Evolutionary conservation across 352 stramenopile species (phyloP).

Genomic region (Blastocystis sp.): DNA sequence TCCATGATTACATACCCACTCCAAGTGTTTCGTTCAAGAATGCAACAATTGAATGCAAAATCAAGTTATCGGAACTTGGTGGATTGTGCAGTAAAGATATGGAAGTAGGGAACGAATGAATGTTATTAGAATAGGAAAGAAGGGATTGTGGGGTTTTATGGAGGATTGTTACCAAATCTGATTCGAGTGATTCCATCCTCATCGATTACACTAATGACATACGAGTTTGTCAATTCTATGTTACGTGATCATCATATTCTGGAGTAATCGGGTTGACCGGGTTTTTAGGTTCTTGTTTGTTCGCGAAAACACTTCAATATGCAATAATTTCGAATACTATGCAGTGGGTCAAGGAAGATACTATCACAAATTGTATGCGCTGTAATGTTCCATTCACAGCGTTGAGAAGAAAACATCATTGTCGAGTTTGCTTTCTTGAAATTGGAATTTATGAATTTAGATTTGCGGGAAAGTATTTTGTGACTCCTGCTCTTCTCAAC

Average conservation of each 20-base stretch:
- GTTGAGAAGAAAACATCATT: constrained; percentile 62
- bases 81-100: constrained; percentile 54
- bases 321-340: neutral
- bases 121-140: neutral
- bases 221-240: constrained; percentile 53
- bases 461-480: constrained; percentile 62
- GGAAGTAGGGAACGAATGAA: neutral
- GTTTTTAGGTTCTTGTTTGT: constrained; percentile 24
- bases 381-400: constrained; percentile 50
- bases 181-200: constrained; percentile 55
- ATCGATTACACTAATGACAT: constrained; percentile 61
- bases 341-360: constrained; percentile 59
- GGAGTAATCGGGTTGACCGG: constrained; percentile 15
- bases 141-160: constrained; percentile 53
- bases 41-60: constrained; percentile 59
- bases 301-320: neutral
- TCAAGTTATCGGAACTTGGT: constrained; percentile 38
- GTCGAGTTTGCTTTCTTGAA: neutral
- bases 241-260: constrained; percentile 13
- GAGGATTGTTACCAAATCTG: constrained; percentile 46
- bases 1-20: constrained; percentile 61
- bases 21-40: constrained; percentile 50
- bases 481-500: constrained; percentile 53
- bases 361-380: constrained; percentile 56
- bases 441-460: neutral